Conservation (phyloP, 78 protist genomes). For the Diacronema lutheri region DNA sequence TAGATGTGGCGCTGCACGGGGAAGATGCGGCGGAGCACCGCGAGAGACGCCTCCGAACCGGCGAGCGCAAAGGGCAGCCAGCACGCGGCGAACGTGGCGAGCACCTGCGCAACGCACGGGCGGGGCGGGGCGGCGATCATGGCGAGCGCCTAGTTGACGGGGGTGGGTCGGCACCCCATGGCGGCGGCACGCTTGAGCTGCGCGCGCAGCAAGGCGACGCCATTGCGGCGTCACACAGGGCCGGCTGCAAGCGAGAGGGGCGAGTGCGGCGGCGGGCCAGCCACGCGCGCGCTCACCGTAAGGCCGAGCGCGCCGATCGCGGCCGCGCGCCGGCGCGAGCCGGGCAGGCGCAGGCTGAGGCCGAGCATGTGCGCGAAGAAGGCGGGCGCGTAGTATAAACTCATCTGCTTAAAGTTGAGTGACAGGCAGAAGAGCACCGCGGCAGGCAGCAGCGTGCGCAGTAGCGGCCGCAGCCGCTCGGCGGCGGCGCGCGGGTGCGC, state of each 20-base stretch:
- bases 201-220: no score
- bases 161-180: no score
- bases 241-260: neutral
- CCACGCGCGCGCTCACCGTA: neutral
- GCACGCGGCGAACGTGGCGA: slow-evolving; percentile 51
- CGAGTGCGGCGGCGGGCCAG: no score
- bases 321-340: neutral
- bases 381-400: slow-evolving; percentile 79
- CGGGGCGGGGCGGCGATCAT: no score
- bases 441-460: neutral
- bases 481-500: neutral
- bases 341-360: neutral
- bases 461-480: neutral
- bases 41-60: neutral
- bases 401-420: slow-evolving; percentile 87
- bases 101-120: neutral
- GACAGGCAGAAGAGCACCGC: slow-evolving; percentile 59
- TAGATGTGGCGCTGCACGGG: slow-evolving; percentile 84
- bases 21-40: slow-evolving; percentile 79
- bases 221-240: no score
- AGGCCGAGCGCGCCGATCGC: neutral
- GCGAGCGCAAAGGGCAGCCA: slow-evolving; percentile 63
- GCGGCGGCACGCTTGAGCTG: no score
- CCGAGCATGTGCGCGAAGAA: slow-evolving; percentile 69
- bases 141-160: no score